phyloP scores from a whole-genome alignment of 164 flowering plant genomes.

The Tinospora cordifolia region DNA sequence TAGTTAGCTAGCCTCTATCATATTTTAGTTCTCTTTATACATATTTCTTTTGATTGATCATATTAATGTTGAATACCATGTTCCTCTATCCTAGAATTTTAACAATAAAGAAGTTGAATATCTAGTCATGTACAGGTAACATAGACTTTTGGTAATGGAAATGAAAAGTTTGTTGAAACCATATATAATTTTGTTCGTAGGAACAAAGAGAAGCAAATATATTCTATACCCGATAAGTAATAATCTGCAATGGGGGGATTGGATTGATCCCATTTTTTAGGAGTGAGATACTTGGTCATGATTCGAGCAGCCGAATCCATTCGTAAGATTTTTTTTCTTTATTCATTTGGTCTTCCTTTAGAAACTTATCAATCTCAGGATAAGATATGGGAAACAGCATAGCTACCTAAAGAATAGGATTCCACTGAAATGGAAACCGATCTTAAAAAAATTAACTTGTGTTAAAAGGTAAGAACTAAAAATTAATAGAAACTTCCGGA shows the following conservation, averaged over 20 bases:
- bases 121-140: no score
- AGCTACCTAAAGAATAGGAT: neutral
- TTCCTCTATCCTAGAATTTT: no score
- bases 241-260: neutral
- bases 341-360: neutral
- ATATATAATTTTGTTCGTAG: constrained; percentile 9
- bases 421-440: no score
- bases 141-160: no score
- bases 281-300: neutral
- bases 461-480: no score
- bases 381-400: neutral
- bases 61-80: neutral
- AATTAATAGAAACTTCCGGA: no score
- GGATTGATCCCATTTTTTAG: neutral
- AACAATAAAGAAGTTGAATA: no score
- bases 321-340: constrained; percentile 1
- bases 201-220: constrained; percentile 13
- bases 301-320: neutral
- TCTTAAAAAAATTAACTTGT: no score
- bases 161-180: no score
- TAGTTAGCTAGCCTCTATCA: neutral
- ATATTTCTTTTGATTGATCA: neutral
- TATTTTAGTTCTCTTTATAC: neutral
- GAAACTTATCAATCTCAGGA: neutral
- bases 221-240: constrained; percentile 8